Base-by-base conservation (phyloP, 352 stramenopile species). In the Phytophthora colocasiae region DNA sequence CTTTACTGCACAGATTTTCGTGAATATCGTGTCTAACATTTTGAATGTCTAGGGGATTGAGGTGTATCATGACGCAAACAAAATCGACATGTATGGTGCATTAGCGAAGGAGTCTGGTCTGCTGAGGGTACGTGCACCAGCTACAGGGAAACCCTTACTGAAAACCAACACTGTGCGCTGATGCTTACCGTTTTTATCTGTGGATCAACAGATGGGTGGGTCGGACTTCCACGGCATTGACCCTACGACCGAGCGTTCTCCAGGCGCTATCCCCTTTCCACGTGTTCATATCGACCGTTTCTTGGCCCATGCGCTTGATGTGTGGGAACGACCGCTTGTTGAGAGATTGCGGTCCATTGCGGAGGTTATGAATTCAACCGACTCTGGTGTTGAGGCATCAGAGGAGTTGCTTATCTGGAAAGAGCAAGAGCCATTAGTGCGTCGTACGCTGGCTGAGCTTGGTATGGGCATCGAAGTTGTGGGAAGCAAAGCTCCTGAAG, bases 171-270 rank as follows among this genome's bases (percentile, higher is more conserved):
- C 41, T 27, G 14, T 9, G 27, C 27, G 41, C 46, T 64, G 34
- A 64, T 26, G 3, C 27, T 49, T 56, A 10, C 44, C 15, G 3
- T 45, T 22, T n/a, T 2, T 53, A 41, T 68, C 26, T 52, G 17
- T 31, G 27, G 6, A 31, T 31, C 17, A 63, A 38, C 45, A 95
- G 87, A 69, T 92, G 51, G 87, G 87, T 47, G 87, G 85, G 2
- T 93, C 87, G n/a, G 84, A 94, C 57, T 96, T 93, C 52, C 87
- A 96, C 52, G 87, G 85, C 26, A 94, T 94, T 59, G 81, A 96
- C 24, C 71, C 81, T 5, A 81, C 60, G 7, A 90, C 74, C 1
- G 87, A 96, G 69, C 77, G 80, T 52, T 73, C 81, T 6, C 87
- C 87, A 6, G 87, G 87, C n/a, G 83, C 78, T 19, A 92, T 96